Percentiles rank a stretch among this genome's conserved stretches.
These are phyloP conservation scores for Solanum chmielewskii DNA, from an alignment of 257 asterid species.

Conservation along the genomic window DNA sequence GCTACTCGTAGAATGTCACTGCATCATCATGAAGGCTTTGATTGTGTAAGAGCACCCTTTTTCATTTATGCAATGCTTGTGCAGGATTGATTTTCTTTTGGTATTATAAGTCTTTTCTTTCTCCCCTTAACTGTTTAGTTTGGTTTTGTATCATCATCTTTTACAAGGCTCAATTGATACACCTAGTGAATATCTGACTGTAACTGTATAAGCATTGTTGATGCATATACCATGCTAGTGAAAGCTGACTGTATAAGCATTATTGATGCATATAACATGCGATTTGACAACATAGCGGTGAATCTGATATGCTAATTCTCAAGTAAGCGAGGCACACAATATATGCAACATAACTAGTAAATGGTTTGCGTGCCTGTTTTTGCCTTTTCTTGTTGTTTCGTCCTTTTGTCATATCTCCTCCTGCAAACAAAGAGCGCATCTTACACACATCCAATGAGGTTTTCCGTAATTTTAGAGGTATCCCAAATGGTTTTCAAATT, in stretches of 20 bases:
- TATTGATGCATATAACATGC: neutral
- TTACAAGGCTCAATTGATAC: neutral
- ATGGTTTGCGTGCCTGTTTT: neutral
- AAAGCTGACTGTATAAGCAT: neutral
- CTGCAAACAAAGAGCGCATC: neutral
- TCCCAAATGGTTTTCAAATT: neutral
- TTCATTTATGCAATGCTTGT: neutral
- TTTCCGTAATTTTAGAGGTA: neutral
- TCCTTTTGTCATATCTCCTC: neutral
- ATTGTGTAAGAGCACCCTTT: conserved; percentile 48
- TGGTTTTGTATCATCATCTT: neutral
- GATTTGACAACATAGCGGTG: neutral
- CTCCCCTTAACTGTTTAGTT: neutral
- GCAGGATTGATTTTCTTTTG: neutral
- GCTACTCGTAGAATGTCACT: conserved; percentile 80
- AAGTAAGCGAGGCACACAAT: neutral
- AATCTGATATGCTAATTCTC: neutral
- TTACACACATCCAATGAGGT: neutral
- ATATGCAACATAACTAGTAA: neutral
- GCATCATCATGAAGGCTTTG: conserved; percentile 87
- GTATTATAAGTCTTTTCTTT: neutral
- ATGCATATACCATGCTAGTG: neutral
- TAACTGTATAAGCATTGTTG: neutral
- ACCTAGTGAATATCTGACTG: neutral
- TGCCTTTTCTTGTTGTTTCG: neutral